Evolutionary conservation across 768 basidiomycete species (phyloP).

Genomic region (Russula emetica): DNA sequence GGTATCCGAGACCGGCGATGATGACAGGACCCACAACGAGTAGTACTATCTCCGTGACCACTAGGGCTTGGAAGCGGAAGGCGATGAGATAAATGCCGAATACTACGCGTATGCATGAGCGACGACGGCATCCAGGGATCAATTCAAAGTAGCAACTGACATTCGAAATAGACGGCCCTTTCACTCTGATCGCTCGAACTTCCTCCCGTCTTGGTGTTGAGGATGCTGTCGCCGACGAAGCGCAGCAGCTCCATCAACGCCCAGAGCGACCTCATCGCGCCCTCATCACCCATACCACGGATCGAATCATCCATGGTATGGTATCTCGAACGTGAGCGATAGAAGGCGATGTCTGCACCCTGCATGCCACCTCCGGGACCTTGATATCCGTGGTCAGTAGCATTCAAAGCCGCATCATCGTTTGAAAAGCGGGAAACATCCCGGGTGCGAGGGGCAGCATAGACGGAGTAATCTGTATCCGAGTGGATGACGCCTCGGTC

Average conservation of each 20-base stretch:
- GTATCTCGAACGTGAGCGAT: constrained; percentile 66
- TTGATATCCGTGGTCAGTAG: constrained; percentile 6
- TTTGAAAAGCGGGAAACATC: not conserved
- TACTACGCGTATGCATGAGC: constrained; percentile 41
- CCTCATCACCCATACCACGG: constrained; percentile 46
- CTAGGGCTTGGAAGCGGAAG: constrained; percentile 48
- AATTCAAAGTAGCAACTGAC: constrained; percentile 40
- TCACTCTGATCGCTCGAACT: constrained; percentile 28
- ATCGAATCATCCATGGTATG: constrained; percentile 74
- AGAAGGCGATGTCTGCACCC: constrained; percentile 78
- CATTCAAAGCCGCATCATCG: not conserved
- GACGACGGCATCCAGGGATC: not conserved
- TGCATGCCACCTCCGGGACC: constrained; percentile 43
- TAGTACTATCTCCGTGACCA: constrained; percentile 54
- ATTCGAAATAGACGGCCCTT: constrained; percentile 63
- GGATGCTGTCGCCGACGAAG: constrained; percentile 51
- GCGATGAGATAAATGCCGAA: constrained; percentile 53
- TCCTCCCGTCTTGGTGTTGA: constrained; percentile 38
- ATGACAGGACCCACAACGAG: constrained; percentile 61
- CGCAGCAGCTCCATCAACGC: constrained; percentile 68
- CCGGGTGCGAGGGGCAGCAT: constrained; percentile 34
- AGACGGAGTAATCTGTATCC: constrained; percentile 71
- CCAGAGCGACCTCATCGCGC: constrained; percentile 60
- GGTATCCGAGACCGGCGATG: constrained; percentile 39
- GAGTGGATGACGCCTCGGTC: constrained; percentile 60